Base-by-base conservation (phyloP, 257 asterid species). In the Ehretia macrophylla region DNA sequence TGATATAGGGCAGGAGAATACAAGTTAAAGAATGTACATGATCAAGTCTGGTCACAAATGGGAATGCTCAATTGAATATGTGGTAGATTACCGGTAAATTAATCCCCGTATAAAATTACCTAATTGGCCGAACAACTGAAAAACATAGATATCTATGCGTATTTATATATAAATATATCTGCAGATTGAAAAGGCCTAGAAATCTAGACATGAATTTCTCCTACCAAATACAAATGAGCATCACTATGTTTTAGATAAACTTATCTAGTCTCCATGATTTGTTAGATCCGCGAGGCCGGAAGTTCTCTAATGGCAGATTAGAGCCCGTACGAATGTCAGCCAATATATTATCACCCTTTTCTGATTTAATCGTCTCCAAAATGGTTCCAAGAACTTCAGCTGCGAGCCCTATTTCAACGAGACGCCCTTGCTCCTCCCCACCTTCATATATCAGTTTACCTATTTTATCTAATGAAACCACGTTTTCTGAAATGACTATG, bases 361-460 rank as follows among this genome's bases (percentile, higher is more conserved):
- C 80, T 0, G 75, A 17, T 52, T 66, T 60, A 47, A 79, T 79
- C 39, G 50, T 71, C 69, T 80, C 85, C 58, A 80, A 66, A 1
- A 68, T 58, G 27, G 54, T 76, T 40, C 76, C 85, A 45, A 80
- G 62, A 58, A 80, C 76, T 37, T 76, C 83, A 10, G 70, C 83
- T 10, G 78, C 85, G 42, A 80, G 82, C 12, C 85, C 85, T 12
- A 66, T 76, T 62, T 70, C 72, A n/a, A 80, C 70, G 8, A 80
- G 76, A 16, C 70, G 69, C 22, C 85, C 83, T 68, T 56, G 56
- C 74, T 70, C 82, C 55, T 79, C 85, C 59, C 82, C 82, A 9
- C 85, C 85, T 70, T 67, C 73, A 38, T 12, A 57, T 60, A 80
- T 55, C 67, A 80, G 51, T 32, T 49, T 56, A 49, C 67, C 80